A percentile compares a stretch with the other conserved stretches of the same genome.
These are phyloP conservation scores for Brassica hybrid DNA, from an alignment of 441 rosid genomes.

Conservation along the genomic window DNA sequence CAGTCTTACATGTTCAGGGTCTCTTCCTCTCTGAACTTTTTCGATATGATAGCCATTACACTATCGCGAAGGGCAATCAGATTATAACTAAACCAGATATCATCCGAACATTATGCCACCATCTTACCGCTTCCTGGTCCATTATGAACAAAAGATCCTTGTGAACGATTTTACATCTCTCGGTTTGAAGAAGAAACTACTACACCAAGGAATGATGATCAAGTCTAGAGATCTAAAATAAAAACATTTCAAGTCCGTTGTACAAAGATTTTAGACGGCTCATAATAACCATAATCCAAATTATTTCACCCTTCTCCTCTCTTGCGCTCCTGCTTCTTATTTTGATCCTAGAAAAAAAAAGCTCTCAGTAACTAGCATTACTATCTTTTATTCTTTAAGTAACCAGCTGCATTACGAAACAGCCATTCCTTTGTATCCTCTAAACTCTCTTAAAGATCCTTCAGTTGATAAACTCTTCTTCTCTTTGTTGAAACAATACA, in stretches of 20 bases:
- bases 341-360: too few species aligned
- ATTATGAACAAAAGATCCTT: neutral
- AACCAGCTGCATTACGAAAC: constrained; percentile 20
- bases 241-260: neutral
- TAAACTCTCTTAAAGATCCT: constrained; percentile 26
- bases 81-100: neutral
- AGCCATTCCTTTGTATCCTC: constrained; percentile 32
- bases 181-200: neutral
- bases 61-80: neutral
- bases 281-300: neutral
- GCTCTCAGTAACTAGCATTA: too few species aligned
- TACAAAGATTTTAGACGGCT: neutral
- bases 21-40: neutral
- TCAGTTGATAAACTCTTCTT: constrained; percentile 2
- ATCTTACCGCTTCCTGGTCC: neutral
- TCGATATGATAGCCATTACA: neutral
- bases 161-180: neutral
- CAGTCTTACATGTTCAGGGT: neutral
- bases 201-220: too few species aligned
- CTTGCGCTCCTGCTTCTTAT: neutral
- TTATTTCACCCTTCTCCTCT: neutral
- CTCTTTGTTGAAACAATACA: constrained; percentile 60
- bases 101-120: neutral
- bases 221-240: neutral
- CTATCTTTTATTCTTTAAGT: neutral